phyloP scores from a whole-genome alignment of 2,329 filamentous ascomycete species.

The Colletotrichum zoysiae region DNA sequence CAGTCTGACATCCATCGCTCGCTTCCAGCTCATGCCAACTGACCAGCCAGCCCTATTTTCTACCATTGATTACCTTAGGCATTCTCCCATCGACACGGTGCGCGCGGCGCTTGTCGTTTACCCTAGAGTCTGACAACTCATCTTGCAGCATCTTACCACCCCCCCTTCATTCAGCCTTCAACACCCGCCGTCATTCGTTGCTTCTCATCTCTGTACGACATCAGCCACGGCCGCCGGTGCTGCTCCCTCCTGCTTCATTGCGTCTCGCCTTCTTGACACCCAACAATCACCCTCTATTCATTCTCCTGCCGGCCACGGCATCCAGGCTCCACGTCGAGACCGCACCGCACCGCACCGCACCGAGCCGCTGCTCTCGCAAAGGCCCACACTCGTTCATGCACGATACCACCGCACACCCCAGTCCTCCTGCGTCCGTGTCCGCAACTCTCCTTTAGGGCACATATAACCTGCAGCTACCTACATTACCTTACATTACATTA shows the following conservation, averaged over 20 bases:
- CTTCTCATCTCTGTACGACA: conserved; percentile 22
- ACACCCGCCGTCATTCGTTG: conserved; percentile 34
- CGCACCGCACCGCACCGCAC: conserved; percentile 32
- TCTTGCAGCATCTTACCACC: conserved; percentile 41
- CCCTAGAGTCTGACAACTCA: conserved; percentile 42
- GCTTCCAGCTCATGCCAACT: conserved; percentile 7
- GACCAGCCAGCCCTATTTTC: background rate
- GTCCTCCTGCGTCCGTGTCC: conserved; percentile 42
- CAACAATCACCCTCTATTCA: conserved; percentile 21
- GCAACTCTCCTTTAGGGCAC: conserved; percentile 50
- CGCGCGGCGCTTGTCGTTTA: conserved; percentile 29
- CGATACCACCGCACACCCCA: conserved; percentile 44
- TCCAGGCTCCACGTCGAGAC: conserved; percentile 29
- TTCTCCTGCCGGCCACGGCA: conserved; percentile 16
- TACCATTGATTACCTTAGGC: background rate
- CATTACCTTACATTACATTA: conserved; percentile 40
- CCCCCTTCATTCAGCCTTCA: conserved; percentile 19
- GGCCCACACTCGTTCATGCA: conserved; percentile 52
- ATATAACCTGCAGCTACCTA: conserved; percentile 44
- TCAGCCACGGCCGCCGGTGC: conserved; percentile 16
- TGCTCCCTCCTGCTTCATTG: conserved; percentile 4
- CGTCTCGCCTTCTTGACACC: conserved; percentile 13
- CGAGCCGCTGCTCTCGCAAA: conserved; percentile 21
- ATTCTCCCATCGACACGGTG: conserved; percentile 21
- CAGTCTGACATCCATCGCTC: conserved; percentile 14